Base-by-base conservation (phyloP, 768 basidiomycete species). In the Artomyces pyxidatus region DNA sequence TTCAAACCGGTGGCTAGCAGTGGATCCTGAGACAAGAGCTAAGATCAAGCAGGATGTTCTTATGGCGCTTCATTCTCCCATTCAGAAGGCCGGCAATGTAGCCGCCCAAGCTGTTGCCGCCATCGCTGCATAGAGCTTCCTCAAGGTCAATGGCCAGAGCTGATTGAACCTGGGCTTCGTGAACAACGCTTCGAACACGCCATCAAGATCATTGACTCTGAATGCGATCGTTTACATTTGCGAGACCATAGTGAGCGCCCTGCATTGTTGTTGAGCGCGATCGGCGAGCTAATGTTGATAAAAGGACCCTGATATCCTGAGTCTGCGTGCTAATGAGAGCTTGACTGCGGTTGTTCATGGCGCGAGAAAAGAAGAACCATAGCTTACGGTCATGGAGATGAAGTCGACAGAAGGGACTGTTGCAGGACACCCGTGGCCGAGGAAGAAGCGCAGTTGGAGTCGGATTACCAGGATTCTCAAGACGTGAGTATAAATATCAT, bases 381-480 rank as follows among this genome's bases (percentile, higher is more conserved):
- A 97, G 90, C 71, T 99, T 50, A 98, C 96, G 11, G 91, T 97
- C 19, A 82, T 96, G 63, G 96, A 95, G 32, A 99, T 99, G 96
- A 92, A 92, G 64, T 84, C 94, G 59, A 66, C 70, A 6, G 93
- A 98, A 56, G 93, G 96, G 59, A 73, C 81, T 6, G 94, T 99
- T 35, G 91, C 93, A 0, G 96, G 96, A 94, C 94, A 4, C 97
- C 95, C 6, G 95, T 98, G 1, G 97, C 93, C 61, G 95, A 99
- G 63, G 91, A 96, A 64, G 96, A 99, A 65, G 82, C 91, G 22
- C 94, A 97, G 49, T 73, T 97, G 42, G 83, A 86, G 42, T 50
- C 48, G 8, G 55, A 56, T 54, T 56, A 50, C n/a, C 76, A 91
- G 56, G 93, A 97, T 62, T 88, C 88, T 2, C 85, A 89, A 53